Evolutionary conservation across 371 early-diverging fungal species (phyloP), one percentile per base, ranked within the genome.

Genomic region (Zancudomyces culisetae): DNA sequence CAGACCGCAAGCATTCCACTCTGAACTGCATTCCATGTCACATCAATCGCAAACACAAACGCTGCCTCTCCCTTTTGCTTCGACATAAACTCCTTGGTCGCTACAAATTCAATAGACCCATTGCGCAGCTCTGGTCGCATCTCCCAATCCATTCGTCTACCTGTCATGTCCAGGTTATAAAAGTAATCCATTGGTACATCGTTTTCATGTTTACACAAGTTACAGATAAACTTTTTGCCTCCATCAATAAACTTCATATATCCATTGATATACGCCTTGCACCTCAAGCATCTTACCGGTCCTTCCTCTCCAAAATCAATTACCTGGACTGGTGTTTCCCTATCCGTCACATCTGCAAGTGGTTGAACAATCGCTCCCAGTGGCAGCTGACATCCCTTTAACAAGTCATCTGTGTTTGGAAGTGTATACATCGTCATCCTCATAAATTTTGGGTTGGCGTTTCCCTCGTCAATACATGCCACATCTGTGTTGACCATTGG

Each of bases 191-290:
- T 72, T 15, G 87, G 81, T 1, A 90, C 45, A 15, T 35, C 53
- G 54, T 89, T 97, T 49, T 80, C 83, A 59, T 79, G 81, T 24
- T 71, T 69, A 70, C 98, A 97, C 52, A 96, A 66, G 62, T 96
- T 97, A 64, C 98, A 97, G 13, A 80, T 70, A 60, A 81, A 95
- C 53, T 77, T 80, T 43, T 84, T 74, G 3, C 98, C 97, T 1
- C 90, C 93, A 27, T 87, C 81, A 8, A 78, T 76, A 58, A 87
- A 96, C 28, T 63, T 66, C 62, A 89, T 82, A 70, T 76, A 79
- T 4, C 90, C 88, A 64, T 96, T 96, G 57, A 95, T 75, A 57
- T 98, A 98, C 0, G 81, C 89, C 53, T 84, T 82, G 75, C 98
- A 98, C 1, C 94, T 80, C 23, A 68, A 62, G 62, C 98, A 98